Evolutionary conservation across 345 rosid genomes (phyloP).

Genomic region (Corchorus capsularis): DNA sequence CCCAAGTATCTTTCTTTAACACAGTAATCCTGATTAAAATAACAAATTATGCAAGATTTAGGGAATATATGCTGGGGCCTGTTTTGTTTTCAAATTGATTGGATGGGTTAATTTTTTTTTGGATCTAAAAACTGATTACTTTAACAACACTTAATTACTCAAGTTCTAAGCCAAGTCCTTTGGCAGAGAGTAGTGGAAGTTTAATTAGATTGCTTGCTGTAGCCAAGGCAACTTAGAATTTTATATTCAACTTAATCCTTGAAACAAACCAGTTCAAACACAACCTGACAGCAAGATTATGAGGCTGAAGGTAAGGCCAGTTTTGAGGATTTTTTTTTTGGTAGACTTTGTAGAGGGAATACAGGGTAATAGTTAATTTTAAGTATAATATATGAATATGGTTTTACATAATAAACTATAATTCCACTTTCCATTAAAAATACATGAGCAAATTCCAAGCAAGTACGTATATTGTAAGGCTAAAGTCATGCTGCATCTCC

Average conservation of each 20-base stretch:
- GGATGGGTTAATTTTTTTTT: slow-evolving; percentile 14
- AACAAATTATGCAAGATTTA: slow-evolving; percentile 35
- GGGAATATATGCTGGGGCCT: slow-evolving; percentile 54
- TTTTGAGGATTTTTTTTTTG: background rate
- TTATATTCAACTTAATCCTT: background rate
- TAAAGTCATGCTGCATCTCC: background rate
- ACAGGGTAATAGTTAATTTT: background rate
- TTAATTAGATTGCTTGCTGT: slow-evolving; percentile 16
- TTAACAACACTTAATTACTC: background rate
- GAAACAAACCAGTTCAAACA: background rate
- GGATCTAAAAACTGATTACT: background rate
- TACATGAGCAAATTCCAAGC: too few species aligned
- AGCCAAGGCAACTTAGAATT: slow-evolving; percentile 10
- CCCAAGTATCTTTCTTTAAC: slow-evolving; percentile 32
- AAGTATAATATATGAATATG: background rate
- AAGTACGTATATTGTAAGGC: background rate
- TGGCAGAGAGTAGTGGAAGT: background rate
- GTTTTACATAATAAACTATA: background rate
- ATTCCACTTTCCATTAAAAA: slow-evolving; percentile 6
- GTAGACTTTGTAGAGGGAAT: too few species aligned
- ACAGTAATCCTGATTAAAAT: slow-evolving; percentile 36
- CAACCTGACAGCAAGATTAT: slow-evolving; percentile 14
- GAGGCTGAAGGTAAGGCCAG: background rate
- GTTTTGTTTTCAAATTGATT: slow-evolving; percentile 15
- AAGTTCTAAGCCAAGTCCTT: background rate